Percentiles rank a stretch among this genome's conserved stretches.
Evolutionary conservation across 495 filamentous ascomycete genomes (phyloP).

Genomic region (Aspergillus panamensis): DNA sequence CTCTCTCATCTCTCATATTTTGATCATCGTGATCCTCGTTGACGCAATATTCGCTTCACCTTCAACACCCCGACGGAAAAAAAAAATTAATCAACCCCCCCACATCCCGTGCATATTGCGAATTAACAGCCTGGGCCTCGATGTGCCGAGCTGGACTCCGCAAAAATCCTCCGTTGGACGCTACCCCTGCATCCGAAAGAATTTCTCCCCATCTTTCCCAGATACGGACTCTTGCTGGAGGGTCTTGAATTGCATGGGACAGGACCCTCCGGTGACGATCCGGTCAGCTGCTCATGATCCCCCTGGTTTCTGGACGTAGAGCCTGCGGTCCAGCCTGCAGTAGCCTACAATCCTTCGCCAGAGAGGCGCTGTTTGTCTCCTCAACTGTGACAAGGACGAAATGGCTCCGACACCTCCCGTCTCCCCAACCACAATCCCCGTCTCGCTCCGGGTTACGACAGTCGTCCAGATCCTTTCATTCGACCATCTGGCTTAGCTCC

Average conservation of each 20-base stretch:
- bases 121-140: background rate
- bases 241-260: slow-evolving; percentile 16
- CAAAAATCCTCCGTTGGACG: background rate
- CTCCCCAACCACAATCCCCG: slow-evolving; percentile 5
- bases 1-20: slow-evolving; percentile 1
- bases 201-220: background rate
- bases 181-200: background rate
- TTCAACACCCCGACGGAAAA: too few relatives aligned
- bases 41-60: background rate
- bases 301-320: slow-evolving; percentile 31
- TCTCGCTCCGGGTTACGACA: background rate
- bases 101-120: too few relatives aligned
- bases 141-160: background rate
- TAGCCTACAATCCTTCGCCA: slow-evolving; percentile 31
- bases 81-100: too few relatives aligned
- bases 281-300: slow-evolving; percentile 25
- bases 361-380: slow-evolving; percentile 21
- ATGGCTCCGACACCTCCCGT: slow-evolving; percentile 14
- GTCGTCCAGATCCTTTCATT: slow-evolving; percentile 29
- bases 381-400: slow-evolving; percentile 8
- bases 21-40: background rate
- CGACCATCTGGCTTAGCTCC: slow-evolving; percentile 22
- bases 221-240: slow-evolving; percentile 8
- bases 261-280: slow-evolving; percentile 17
- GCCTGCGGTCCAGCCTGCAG: slow-evolving; percentile 43